A percentile compares a stretch with the other conserved stretches of the same genome.
phyloP scores from a whole-genome alignment of 441 rosid genomes.

The Populus hybrid region DNA sequence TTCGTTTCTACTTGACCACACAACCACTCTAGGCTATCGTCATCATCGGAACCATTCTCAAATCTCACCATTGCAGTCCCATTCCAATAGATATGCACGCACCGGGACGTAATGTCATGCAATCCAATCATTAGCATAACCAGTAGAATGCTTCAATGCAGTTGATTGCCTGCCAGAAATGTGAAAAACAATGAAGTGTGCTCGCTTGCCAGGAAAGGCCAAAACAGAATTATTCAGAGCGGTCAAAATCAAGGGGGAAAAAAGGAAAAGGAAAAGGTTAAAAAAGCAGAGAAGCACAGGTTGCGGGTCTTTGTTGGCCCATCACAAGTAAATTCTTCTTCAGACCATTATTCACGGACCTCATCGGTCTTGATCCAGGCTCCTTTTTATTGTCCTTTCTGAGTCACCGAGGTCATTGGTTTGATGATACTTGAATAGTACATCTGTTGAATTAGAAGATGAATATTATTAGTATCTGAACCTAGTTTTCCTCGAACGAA shows the following conservation, averaged over 20 bases:
- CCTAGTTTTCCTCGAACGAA: background rate
- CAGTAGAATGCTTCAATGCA: background rate
- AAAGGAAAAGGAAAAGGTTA: too few relatives aligned
- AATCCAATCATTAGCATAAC: slow-evolving; percentile 12
- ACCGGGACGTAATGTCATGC: background rate
- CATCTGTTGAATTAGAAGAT: background rate
- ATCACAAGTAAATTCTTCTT: background rate
- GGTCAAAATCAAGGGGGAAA: background rate
- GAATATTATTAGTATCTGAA: background rate
- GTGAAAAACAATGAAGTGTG: background rate
- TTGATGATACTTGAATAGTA: background rate
- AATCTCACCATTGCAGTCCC: background rate
- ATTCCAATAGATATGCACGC: background rate
- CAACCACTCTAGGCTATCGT: background rate
- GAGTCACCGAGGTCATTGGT: background rate
- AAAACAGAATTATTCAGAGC: background rate
- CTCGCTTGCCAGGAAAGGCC: background rate
- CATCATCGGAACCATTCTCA: background rate
- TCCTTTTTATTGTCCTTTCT: background rate
- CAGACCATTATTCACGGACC: background rate
- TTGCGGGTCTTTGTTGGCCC: background rate
- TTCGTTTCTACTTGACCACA: background rate
- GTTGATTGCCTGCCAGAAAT: background rate
- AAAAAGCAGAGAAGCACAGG: background rate
- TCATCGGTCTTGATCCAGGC: background rate